These are phyloP conservation scores for Boletus eberwhitei DNA, from an alignment of 768 basidiomycete genomes.

Conservation along the genomic window DNA sequence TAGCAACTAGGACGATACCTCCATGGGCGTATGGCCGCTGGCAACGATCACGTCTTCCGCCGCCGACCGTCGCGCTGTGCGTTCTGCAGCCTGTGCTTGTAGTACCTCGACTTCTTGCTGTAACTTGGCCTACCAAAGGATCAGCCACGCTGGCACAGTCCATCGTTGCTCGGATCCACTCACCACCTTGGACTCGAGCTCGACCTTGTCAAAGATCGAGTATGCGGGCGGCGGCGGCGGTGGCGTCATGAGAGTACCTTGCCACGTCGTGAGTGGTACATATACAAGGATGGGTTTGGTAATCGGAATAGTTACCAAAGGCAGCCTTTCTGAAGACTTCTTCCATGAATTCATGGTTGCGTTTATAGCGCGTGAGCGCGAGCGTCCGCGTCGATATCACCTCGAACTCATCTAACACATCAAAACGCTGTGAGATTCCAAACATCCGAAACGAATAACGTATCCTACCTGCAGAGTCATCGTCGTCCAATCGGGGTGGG, in stretches of 20 bases:
- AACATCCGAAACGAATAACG: background rate
- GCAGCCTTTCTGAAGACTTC: conserved; percentile 76
- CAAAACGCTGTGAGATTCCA: background rate
- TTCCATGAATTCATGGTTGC: conserved; percentile 84
- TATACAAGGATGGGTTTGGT: no score
- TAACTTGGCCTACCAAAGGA: conserved; percentile 46
- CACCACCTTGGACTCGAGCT: conserved; percentile 57
- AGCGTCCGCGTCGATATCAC: conserved; percentile 70
- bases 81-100: conserved; percentile 46
- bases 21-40: conserved; percentile 31
- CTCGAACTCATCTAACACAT: conserved; percentile 57
- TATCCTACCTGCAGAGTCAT: conserved; percentile 61
- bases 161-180: conserved; percentile 17
- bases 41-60: conserved; percentile 30
- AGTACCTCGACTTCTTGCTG: conserved; percentile 57
- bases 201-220: conserved; percentile 56
- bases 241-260: conserved; percentile 45
- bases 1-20: conserved; percentile 17
- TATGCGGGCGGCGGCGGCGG: conserved; percentile 48
- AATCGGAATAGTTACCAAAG: conserved; percentile 38
- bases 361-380: conserved; percentile 66
- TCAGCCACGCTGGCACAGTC: background rate
- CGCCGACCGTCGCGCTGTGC: conserved; percentile 33
- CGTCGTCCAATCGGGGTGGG: conserved; percentile 43
- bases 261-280: background rate